Evolutionary conservation across 2,329 filamentous ascomycete genomes (phyloP).

Genomic region (Aspergillus carbonarius): DNA sequence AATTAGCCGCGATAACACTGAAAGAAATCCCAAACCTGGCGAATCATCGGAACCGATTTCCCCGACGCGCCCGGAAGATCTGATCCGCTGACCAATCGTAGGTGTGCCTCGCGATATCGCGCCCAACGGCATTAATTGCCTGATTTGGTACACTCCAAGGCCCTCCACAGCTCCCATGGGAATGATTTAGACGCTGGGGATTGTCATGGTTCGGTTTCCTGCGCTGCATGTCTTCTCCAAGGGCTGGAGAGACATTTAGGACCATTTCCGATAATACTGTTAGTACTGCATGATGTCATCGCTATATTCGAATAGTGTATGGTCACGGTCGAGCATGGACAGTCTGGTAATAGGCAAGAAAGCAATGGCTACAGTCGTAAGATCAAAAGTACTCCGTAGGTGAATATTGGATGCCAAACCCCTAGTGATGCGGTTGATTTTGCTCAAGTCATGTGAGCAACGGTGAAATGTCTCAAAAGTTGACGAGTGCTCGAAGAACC

Average conservation of each 20-base stretch:
- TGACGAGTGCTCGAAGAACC: too few relatives aligned
- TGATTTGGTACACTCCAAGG: not conserved
- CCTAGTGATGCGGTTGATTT: not conserved
- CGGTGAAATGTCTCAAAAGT: not conserved
- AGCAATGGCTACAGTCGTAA: too few relatives aligned
- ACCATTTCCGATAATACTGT: not conserved
- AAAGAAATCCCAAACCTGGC: constrained; percentile 4
- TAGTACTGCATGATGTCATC: too few relatives aligned
- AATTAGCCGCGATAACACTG: not conserved
- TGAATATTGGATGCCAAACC: not conserved
- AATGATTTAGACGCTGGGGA: not conserved
- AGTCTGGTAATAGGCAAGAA: too few relatives aligned
- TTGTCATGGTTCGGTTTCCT: not conserved
- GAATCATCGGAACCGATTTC: constrained; percentile 6
- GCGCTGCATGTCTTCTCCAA: not conserved
- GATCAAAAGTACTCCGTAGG: too few relatives aligned
- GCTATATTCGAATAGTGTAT: too few relatives aligned
- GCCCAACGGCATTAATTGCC: not conserved
- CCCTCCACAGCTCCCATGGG: not conserved
- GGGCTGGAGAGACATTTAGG: too few relatives aligned
- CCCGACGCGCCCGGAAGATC: not conserved
- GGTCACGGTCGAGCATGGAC: too few relatives aligned
- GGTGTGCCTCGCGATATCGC: not conserved
- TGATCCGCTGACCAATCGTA: not conserved
- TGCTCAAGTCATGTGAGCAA: not conserved